A percentile compares a stretch with the other conserved stretches of the same genome.
phyloP scores from a whole-genome alignment of 805 yeast genomes.

The Yueomyces sp. region DNA sequence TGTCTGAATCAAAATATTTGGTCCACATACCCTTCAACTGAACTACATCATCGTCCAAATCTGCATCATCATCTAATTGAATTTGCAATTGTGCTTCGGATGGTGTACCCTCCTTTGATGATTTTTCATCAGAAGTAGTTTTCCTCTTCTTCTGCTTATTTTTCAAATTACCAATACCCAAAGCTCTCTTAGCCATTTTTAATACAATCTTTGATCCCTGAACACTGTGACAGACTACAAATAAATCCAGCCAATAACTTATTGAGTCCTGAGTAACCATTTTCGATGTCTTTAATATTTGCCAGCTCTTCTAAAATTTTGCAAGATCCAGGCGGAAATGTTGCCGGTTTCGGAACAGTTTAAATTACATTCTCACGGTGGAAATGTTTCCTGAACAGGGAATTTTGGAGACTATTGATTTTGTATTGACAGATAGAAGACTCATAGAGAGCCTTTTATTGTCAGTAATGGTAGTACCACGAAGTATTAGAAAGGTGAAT shows the following conservation, averaged over 20 bases:
- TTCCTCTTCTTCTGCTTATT: constrained; percentile 29
- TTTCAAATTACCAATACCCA: constrained; percentile 44
- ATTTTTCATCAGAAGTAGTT: constrained; percentile 5
- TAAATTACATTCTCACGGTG: too few species aligned
- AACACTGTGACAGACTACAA: not conserved
- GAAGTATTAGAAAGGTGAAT: not conserved
- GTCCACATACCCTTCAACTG: constrained; percentile 65
- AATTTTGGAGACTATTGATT: too few species aligned
- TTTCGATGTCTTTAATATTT: not conserved
- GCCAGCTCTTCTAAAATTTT: too few species aligned
- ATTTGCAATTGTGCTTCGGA: constrained; percentile 37
- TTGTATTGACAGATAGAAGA: too few species aligned
- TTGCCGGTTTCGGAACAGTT: not conserved
- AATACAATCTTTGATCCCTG: too few species aligned
- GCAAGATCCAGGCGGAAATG: not conserved
- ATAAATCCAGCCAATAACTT: not conserved
- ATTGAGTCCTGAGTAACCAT: not conserved
- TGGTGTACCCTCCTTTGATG: constrained; percentile 14
- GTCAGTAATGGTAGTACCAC: too few species aligned
- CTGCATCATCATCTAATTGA: constrained; percentile 55
- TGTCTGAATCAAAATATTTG: constrained; percentile 42
- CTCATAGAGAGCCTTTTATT: too few species aligned
- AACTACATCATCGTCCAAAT: constrained; percentile 66
- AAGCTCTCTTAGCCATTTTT: constrained; percentile 49
- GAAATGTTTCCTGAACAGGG: not conserved